Conservation (phyloP, 176 grass and related monocot genomes). For the Oryza meyeriana region DNA sequence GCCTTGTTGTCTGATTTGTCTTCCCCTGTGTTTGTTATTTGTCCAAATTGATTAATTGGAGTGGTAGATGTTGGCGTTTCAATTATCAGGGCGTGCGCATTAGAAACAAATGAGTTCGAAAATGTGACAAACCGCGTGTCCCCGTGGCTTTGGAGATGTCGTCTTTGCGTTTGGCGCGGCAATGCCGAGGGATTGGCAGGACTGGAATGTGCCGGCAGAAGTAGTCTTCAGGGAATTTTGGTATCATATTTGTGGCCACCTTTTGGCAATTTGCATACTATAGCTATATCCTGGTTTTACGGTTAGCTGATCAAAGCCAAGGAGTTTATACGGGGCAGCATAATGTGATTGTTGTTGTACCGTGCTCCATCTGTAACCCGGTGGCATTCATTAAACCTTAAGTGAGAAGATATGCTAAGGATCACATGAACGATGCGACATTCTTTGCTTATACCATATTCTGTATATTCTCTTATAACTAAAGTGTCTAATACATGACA, state of each 20-base stretch:
- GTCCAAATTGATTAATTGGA: not conserved
- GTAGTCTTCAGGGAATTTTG: not conserved
- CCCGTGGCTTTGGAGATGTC: not conserved
- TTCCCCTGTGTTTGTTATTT: not conserved
- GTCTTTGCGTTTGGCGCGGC: not conserved
- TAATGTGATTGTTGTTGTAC: not conserved
- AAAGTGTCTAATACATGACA: constrained; percentile 22
- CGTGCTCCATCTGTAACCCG: not conserved
- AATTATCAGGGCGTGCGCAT: not conserved
- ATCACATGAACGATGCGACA: not conserved
- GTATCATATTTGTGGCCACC: not conserved
- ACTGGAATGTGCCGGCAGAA: too few species aligned
- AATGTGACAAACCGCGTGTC: not conserved
- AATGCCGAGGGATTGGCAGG: not conserved
- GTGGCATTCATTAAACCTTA: not conserved
- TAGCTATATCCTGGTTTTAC: not conserved
- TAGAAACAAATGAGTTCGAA: not conserved
- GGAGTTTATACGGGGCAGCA: not conserved
- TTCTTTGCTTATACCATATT: not conserved
- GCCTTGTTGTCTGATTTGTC: not conserved
- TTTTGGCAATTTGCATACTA: not conserved
- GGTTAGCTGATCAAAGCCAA: not conserved
- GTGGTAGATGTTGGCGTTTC: not conserved
- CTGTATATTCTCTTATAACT: not conserved
- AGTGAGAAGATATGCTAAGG: not conserved